phyloP scores from a whole-genome alignment of 2,329 filamentous ascomycete species.

The Hymenoscyphus salicellus region DNA sequence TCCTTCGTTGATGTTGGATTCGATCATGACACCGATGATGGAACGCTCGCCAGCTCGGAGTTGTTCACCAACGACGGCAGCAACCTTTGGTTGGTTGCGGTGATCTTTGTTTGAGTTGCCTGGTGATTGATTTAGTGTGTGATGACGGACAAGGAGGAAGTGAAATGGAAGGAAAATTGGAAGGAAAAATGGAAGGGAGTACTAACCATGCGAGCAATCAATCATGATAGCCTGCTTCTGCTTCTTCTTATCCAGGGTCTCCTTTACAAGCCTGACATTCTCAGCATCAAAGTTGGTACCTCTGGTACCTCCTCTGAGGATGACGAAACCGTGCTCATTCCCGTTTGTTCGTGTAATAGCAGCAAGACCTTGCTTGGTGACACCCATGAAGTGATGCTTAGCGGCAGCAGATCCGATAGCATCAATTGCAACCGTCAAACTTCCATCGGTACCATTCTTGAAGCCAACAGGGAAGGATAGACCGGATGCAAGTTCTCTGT shows the following conservation, averaged over 20 bases:
- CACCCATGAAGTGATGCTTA: slow-evolving; percentile 97
- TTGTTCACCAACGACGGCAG: slow-evolving; percentile 77
- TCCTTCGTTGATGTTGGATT: slow-evolving; percentile 92
- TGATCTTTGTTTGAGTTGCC: slow-evolving; percentile 98
- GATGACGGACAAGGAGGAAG: not conserved
- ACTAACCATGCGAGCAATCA: slow-evolving; percentile 90
- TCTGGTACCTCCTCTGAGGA: slow-evolving; percentile 84
- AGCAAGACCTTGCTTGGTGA: slow-evolving; percentile 94
- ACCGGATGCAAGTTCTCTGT: slow-evolving; percentile 91
- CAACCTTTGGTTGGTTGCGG: slow-evolving; percentile 93
- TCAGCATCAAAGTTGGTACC: slow-evolving; percentile 92
- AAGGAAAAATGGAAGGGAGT: not conserved
- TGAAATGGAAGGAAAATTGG: not conserved
- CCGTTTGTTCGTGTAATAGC: slow-evolving; percentile 91
- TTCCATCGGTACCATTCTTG: slow-evolving; percentile 98
- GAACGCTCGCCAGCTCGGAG: slow-evolving; percentile 80
- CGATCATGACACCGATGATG: slow-evolving; percentile 97
- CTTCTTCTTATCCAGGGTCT: slow-evolving; percentile 75
- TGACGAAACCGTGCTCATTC: slow-evolving; percentile 97
- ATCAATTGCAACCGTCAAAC: slow-evolving; percentile 86
- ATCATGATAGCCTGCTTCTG: slow-evolving; percentile 92
- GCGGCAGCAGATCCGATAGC: slow-evolving; percentile 83
- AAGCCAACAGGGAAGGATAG: slow-evolving; percentile 97
- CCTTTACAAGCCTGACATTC: slow-evolving; percentile 75
- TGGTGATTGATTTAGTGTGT: slow-evolving; percentile 37